Conservation (phyloP, 2,329 filamentous ascomycete genomes). For the Talaromyces funiculosus region DNA sequence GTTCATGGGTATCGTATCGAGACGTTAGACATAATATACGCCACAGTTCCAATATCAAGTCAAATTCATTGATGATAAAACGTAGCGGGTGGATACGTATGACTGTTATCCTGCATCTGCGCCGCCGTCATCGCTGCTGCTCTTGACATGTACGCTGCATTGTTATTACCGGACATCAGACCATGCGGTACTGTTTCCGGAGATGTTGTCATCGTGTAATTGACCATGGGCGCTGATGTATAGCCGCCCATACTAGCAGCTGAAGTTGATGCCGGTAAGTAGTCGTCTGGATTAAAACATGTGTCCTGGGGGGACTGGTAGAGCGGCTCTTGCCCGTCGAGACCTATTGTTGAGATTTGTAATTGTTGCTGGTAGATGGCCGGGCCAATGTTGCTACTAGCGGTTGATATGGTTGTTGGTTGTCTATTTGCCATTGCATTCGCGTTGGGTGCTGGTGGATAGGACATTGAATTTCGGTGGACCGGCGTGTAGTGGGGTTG, state of each 20-base stretch:
- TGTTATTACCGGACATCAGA: background rate
- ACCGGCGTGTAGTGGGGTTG: slow-evolving; percentile 10
- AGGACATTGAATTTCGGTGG: slow-evolving; percentile 18
- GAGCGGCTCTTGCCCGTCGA: slow-evolving; percentile 19
- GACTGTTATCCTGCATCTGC: background rate
- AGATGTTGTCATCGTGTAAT: slow-evolving; percentile 9
- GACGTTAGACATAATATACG: background rate
- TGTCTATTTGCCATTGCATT: slow-evolving; percentile 4
- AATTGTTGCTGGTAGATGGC: background rate
- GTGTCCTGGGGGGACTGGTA: slow-evolving; percentile 24
- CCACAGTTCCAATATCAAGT: too few species aligned
- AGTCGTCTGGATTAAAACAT: slow-evolving; percentile 17
- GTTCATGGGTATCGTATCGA: background rate
- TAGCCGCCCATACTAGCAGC: background rate
- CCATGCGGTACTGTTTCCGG: background rate
- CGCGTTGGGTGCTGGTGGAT: slow-evolving; percentile 19
- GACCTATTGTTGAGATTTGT: slow-evolving; percentile 22
- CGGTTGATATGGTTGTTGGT: background rate
- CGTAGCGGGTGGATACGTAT: background rate
- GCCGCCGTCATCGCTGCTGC: background rate
- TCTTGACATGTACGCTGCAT: background rate
- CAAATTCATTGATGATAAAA: background rate
- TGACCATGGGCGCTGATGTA: slow-evolving; percentile 7
- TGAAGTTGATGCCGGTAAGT: slow-evolving; percentile 13
- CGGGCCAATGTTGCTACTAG: background rate